phyloP scores from a whole-genome alignment of 441 rosid species.

The Corymbia citriodora region DNA sequence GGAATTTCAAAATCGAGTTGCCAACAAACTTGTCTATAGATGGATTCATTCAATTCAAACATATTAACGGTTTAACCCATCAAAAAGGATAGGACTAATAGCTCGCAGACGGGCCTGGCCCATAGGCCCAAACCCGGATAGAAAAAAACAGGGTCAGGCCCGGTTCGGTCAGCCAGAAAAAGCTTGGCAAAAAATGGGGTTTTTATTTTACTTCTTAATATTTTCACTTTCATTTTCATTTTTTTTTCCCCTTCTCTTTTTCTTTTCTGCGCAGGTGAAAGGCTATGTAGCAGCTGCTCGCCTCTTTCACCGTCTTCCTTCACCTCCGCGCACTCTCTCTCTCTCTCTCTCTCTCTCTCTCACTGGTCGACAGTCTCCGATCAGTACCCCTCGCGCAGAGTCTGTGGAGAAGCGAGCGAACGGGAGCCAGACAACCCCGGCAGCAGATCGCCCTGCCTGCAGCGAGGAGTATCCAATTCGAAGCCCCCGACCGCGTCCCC shows the following conservation, averaged over 20 bases:
- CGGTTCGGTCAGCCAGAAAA: neutral
- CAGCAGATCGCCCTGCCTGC: neutral
- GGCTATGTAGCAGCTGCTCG: neutral
- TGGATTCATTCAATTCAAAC: neutral
- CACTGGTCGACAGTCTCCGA: neutral
- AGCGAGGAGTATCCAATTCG: neutral
- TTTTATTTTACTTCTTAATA: neutral
- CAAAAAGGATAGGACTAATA: neutral
- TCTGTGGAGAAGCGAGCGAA: neutral
- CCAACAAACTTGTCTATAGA: neutral
- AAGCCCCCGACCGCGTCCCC: neutral
- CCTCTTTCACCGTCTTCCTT: neutral
- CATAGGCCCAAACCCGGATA: neutral
- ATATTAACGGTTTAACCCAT: rapidly evolving
- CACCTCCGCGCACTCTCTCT: neutral
- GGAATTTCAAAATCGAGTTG: neutral
- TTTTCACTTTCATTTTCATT: neutral
- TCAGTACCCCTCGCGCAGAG: neutral
- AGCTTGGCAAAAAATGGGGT: neutral
- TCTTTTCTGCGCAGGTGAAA: neutral
- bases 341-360: neutral
- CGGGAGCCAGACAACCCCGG: neutral
- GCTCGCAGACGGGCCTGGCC: neutral
- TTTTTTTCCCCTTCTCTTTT: neutral
- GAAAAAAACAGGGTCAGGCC: neutral